Percentiles rank a stretch among this genome's conserved stretches.
These are phyloP conservation scores for Cardamine occulta DNA, from an alignment of 345 rosid genomes.

Conservation along the genomic window DNA sequence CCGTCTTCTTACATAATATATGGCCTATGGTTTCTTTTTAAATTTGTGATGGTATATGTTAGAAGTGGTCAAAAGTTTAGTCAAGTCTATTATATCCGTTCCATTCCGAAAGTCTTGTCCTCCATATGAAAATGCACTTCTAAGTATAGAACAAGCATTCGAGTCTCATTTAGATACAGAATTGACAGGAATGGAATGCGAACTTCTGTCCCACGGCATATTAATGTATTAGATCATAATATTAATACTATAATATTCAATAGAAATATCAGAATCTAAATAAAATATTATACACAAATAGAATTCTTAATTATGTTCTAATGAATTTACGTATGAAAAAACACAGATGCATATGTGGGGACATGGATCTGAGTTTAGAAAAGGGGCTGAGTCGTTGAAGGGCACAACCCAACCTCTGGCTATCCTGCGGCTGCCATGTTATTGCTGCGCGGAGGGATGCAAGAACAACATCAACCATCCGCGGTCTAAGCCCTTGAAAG, in stretches of 20 bases:
- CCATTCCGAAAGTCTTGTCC: background rate
- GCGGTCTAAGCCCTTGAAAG: constrained; percentile 83
- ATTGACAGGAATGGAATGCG: background rate
- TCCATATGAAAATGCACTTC: background rate
- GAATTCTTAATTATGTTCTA: background rate
- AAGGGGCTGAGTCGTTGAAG: constrained; percentile 87
- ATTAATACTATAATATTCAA: background rate
- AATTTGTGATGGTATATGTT: background rate
- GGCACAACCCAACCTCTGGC: constrained; percentile 90
- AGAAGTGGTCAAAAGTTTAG: constrained; percentile 14
- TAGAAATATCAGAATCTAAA: background rate
- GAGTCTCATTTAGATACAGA: background rate
- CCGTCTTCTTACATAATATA: background rate
- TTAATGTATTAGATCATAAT: background rate
- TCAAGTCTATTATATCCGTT: background rate
- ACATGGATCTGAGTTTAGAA: constrained; percentile 95
- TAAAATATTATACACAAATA: background rate
- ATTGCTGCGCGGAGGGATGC: constrained; percentile 93
- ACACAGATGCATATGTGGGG: constrained; percentile 99
- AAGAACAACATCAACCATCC: constrained; percentile 97
- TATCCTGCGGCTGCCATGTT: constrained; percentile 90
- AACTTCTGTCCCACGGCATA: background rate
- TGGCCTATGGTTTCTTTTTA: background rate
- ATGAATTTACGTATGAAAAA: background rate
- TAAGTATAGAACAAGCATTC: background rate